These are phyloP conservation scores for Aegilops sharonensis DNA, from an alignment of 176 grass and related monocot species.

Conservation along the genomic window DNA sequence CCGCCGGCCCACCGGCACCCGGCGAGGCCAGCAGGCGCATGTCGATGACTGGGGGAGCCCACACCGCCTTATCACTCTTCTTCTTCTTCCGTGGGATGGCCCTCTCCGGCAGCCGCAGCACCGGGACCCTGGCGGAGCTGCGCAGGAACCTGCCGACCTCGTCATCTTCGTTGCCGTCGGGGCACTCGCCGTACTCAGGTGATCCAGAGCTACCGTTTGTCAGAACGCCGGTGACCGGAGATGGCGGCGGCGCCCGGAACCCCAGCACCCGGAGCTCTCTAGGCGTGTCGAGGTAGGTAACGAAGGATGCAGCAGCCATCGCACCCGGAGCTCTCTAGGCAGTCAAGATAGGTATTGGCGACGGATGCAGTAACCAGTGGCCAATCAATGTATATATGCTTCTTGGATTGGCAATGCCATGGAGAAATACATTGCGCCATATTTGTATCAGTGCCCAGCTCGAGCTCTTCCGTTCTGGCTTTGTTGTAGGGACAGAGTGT, in stretches of 20 bases:
- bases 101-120: constrained; percentile 55
- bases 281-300: constrained; percentile 29
- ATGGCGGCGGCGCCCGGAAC: constrained; percentile 71
- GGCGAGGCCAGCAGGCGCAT: constrained; percentile 27
- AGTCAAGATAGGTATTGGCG: constrained; percentile 10
- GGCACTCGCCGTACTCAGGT: constrained; percentile 23
- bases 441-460: background rate
- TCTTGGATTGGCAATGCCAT: no score
- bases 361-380: constrained; percentile 7
- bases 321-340: constrained; percentile 28
- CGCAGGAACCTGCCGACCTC: constrained; percentile 55
- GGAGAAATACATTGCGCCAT: no score
- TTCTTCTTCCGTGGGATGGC: constrained; percentile 34
- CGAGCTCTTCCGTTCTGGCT: background rate
- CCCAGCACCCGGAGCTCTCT: constrained; percentile 41
- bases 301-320: constrained; percentile 32
- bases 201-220: constrained; percentile 32
- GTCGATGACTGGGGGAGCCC: constrained; percentile 54
- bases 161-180: constrained; percentile 40
- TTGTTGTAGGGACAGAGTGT: constrained; percentile 12
- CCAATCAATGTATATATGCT: no score
- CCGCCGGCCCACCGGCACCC: background rate
- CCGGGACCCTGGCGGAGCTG: constrained; percentile 42
- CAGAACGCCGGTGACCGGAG: constrained; percentile 49
- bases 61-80: background rate